phyloP scores from a whole-genome alignment of 2,329 filamentous ascomycete species.

The Hysterium pulicare region DNA sequence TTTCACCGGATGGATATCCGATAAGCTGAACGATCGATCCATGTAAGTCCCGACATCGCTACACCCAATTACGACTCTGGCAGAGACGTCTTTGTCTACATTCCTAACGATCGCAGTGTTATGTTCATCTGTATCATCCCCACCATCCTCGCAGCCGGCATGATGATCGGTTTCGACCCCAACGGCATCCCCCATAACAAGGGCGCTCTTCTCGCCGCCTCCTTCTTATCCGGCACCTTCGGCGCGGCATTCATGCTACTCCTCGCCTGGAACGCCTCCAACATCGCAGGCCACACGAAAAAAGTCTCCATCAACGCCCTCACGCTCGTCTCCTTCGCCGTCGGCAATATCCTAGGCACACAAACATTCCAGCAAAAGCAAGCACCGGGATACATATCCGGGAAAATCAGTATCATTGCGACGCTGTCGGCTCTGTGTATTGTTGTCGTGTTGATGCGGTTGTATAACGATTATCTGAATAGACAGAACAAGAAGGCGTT shows the following conservation, averaged over 20 bases:
- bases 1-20: conserved; percentile 38
- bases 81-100: background rate
- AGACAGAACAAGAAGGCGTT: conserved; percentile 18
- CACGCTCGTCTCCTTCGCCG: conserved; percentile 42
- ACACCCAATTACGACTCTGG: background rate
- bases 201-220: conserved; percentile 25
- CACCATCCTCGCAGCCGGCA: conserved; percentile 45
- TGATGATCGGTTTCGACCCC: conserved; percentile 35
- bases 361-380: conserved; percentile 43
- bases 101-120: conserved; percentile 22
- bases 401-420: conserved; percentile 37
- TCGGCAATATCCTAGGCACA: conserved; percentile 46
- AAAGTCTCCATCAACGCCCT: conserved; percentile 49
- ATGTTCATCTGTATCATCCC: conserved; percentile 46
- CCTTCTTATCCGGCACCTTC: conserved; percentile 33
- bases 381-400: conserved; percentile 41
- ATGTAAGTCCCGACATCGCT: background rate
- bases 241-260: conserved; percentile 38
- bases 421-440: conserved; percentile 21
- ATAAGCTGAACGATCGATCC: conserved; percentile 39
- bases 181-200: conserved; percentile 33
- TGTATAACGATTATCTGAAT: conserved; percentile 30
- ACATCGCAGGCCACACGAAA: conserved; percentile 50
- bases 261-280: conserved; percentile 45
- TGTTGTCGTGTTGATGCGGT: conserved; percentile 26